phyloP scores from a whole-genome alignment of 2,329 filamentous ascomycete genomes.

The Fusarium sp. region DNA sequence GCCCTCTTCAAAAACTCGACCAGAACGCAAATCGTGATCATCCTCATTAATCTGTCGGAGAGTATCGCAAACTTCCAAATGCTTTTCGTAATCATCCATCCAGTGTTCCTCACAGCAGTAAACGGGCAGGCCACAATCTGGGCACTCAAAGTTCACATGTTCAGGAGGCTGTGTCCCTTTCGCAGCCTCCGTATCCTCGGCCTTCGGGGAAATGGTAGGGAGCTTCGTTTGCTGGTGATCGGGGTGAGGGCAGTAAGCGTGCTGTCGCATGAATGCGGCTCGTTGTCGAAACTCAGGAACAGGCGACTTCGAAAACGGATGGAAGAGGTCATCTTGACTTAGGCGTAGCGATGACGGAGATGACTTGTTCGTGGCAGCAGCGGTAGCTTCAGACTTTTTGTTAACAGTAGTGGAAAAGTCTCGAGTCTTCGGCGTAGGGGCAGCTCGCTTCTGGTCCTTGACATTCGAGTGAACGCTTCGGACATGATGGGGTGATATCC shows the following conservation, averaged over 20 bases:
- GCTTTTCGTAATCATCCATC: constrained; percentile 94
- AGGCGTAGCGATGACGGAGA: constrained; percentile 58
- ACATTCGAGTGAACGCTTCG: constrained; percentile 50
- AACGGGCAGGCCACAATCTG: constrained; percentile 93
- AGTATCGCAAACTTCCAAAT: constrained; percentile 92
- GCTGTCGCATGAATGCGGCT: constrained; percentile 90
- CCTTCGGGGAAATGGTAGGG: constrained; percentile 73
- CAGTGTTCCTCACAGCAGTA: constrained; percentile 96
- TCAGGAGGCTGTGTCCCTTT: constrained; percentile 74
- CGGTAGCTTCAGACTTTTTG: constrained; percentile 48
- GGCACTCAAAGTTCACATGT: constrained; percentile 93
- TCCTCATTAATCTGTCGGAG: constrained; percentile 96
- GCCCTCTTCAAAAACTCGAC: constrained; percentile 93
- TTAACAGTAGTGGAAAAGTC: constrained; percentile 52
- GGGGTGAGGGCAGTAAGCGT: constrained; percentile 93
- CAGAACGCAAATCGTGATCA: constrained; percentile 92
- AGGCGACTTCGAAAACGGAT: constrained; percentile 90
- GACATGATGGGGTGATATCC: constrained; percentile 49
- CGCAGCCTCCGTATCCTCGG: constrained; percentile 69
- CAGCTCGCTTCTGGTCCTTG: constrained; percentile 43
- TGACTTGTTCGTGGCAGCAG: constrained; percentile 44
- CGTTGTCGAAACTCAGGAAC: constrained; percentile 88
- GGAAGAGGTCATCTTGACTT: constrained; percentile 86
- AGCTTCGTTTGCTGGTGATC: constrained; percentile 82
- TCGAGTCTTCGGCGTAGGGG: constrained; percentile 35